phyloP scores from a whole-genome alignment of 2,329 filamentous ascomycete genomes.

The Purpureocillium takamizusanense region DNA sequence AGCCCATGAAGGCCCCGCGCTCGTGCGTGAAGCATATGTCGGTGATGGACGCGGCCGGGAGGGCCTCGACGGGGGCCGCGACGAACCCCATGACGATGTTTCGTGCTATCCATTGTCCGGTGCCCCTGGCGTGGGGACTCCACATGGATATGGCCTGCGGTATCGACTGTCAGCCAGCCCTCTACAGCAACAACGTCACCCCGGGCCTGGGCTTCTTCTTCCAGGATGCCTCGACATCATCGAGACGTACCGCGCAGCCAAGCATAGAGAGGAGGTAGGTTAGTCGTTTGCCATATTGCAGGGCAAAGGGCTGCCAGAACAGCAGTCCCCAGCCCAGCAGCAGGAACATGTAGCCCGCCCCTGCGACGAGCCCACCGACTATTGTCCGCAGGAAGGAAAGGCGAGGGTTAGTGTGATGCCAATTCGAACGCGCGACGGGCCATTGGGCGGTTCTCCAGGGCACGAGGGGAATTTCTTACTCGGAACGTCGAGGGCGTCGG shows the following conservation, averaged over 20 bases:
- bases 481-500: constrained; percentile 20
- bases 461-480: constrained; percentile 3
- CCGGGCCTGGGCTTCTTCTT: too few species aligned
- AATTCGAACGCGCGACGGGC: too few species aligned
- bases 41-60: constrained; percentile 34
- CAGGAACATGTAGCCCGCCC: constrained; percentile 32
- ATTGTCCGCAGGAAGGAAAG: background rate
- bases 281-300: constrained; percentile 33
- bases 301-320: constrained; percentile 38
- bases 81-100: constrained; percentile 35
- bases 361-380: constrained; percentile 26
- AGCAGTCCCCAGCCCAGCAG: constrained; percentile 35
- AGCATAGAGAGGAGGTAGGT: constrained; percentile 28
- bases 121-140: constrained; percentile 27
- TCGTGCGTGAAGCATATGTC: constrained; percentile 34
- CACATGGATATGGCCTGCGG: constrained; percentile 7
- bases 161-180: too few species aligned
- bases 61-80: constrained; percentile 33
- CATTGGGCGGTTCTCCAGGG: too few species aligned
- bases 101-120: constrained; percentile 34
- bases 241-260: constrained; percentile 11
- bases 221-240: constrained; percentile 10
- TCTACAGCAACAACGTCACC: too few species aligned
- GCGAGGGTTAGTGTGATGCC: too few species aligned
- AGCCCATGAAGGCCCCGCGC: constrained; percentile 31